These are phyloP conservation scores for Salix purpurea DNA, from an alignment of 345 rosid species.

Conservation along the genomic window DNA sequence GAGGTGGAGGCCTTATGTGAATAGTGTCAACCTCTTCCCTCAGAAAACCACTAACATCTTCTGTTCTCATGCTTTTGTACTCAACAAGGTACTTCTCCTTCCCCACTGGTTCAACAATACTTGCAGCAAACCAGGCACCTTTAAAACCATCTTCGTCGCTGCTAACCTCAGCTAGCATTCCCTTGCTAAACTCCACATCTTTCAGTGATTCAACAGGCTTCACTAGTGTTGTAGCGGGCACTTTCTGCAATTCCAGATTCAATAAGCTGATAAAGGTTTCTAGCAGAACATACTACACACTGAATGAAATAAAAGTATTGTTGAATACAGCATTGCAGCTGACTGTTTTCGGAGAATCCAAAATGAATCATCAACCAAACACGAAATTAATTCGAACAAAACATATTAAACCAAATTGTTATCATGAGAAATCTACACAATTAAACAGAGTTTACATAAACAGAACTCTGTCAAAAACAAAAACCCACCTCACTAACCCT, in stretches of 20 bases:
- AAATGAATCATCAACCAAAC: neutral
- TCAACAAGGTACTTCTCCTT: conserved; percentile 50
- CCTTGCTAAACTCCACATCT: conserved; percentile 7
- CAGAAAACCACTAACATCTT: conserved; percentile 59
- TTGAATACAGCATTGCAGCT: neutral
- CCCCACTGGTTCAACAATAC: conserved; percentile 43
- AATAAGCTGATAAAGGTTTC: neutral
- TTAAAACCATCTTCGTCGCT: conserved; percentile 79
- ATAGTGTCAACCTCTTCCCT: conserved; percentile 48
- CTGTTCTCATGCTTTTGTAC: conserved; percentile 57
- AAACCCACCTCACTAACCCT: neutral
- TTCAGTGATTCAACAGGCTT: conserved; percentile 1
- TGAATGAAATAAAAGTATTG: neutral
- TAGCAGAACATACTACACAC: neutral
- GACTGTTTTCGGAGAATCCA: neutral
- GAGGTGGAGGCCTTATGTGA: conserved; percentile 75
- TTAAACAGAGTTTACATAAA: neutral
- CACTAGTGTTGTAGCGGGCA: conserved; percentile 2
- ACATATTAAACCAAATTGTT: neutral
- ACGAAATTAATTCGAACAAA: neutral
- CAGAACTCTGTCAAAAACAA: neutral
- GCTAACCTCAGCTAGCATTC: conserved; percentile 55
- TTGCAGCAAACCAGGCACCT: conserved; percentile 83
- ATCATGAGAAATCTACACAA: neutral
- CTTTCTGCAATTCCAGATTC: conserved; percentile 31